phyloP scores from a whole-genome alignment of 2,329 filamentous ascomycete species.

The Epichloe brachyelytri region DNA sequence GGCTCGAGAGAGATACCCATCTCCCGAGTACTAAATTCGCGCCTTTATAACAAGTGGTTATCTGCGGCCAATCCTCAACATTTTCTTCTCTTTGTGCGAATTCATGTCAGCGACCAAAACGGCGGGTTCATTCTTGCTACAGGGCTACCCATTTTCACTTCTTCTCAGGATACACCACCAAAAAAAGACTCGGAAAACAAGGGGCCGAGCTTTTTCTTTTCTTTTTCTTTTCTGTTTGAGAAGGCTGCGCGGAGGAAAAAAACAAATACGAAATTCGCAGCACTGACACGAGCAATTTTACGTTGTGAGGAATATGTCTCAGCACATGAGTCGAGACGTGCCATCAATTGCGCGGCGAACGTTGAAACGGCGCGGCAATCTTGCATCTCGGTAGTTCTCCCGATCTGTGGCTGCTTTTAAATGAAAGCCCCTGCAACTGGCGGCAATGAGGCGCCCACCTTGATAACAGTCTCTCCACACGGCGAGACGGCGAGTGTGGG shows the following conservation, averaged over 20 bases:
- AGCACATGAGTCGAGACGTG: slow-evolving; percentile 11
- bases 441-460: slow-evolving; percentile 14
- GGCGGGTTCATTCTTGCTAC: neutral
- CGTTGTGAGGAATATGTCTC: neutral
- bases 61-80: neutral
- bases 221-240: neutral
- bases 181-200: neutral
- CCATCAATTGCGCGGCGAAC: slow-evolving; percentile 16
- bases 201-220: neutral
- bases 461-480: slow-evolving; percentile 13
- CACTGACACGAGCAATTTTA: neutral
- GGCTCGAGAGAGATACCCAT: slow-evolving; percentile 54
- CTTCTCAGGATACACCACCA: neutral
- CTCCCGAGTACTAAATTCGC: slow-evolving; percentile 44
- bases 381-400: slow-evolving; percentile 21
- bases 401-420: slow-evolving; percentile 29
- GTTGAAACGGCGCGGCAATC: slow-evolving; percentile 18
- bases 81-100: neutral
- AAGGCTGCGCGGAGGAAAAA: neutral
- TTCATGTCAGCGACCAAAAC: neutral
- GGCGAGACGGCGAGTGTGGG: slow-evolving; percentile 14
- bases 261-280: no score
- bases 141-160: neutral
- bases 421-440: slow-evolving; percentile 10
- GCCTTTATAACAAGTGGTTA: slow-evolving; percentile 4